Conservation (phyloP, 2,329 filamentous ascomycete genomes). For the Colletotrichum orchidophilum region DNA sequence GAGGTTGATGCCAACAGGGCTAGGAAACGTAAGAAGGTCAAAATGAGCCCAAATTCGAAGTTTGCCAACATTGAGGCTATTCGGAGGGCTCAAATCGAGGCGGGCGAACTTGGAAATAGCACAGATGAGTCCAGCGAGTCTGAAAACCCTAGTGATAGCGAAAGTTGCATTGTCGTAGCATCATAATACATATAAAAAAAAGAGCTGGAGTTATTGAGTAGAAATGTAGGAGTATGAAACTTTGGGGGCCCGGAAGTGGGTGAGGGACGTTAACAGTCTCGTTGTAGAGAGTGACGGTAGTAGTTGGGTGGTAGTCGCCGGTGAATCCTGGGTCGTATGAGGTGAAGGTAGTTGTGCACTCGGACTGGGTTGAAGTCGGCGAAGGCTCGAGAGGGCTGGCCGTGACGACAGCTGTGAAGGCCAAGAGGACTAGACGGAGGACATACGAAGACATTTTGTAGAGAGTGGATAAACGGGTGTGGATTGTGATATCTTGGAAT, state of each 20-base stretch:
- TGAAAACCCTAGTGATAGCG: slow-evolving; percentile 3
- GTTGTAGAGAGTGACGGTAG: too few species aligned
- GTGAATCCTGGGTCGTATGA: too few species aligned
- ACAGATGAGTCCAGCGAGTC: background rate
- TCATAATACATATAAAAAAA: background rate
- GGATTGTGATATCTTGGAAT: too few species aligned
- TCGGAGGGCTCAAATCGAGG: background rate
- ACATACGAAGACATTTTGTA: too few species aligned
- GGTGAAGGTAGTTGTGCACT: too few species aligned
- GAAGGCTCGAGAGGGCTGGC: too few species aligned
- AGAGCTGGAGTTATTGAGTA: background rate
- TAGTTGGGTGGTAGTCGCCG: too few species aligned
- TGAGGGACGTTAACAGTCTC: background rate
- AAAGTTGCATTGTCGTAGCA: background rate
- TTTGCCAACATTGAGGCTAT: slow-evolving; percentile 9
- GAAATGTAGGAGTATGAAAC: background rate
- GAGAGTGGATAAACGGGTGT: too few species aligned
- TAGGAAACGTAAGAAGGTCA: background rate
- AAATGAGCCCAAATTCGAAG: slow-evolving; percentile 9
- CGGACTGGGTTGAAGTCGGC: too few species aligned
- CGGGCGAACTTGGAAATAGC: background rate
- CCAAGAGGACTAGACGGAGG: too few species aligned
- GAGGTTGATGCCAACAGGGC: background rate
- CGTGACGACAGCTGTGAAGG: too few species aligned
- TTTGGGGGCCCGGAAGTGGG: too few species aligned